Base-by-base conservation (phyloP, 2,329 filamentous ascomycete species). In the Ophiostoma angusticollis region DNA sequence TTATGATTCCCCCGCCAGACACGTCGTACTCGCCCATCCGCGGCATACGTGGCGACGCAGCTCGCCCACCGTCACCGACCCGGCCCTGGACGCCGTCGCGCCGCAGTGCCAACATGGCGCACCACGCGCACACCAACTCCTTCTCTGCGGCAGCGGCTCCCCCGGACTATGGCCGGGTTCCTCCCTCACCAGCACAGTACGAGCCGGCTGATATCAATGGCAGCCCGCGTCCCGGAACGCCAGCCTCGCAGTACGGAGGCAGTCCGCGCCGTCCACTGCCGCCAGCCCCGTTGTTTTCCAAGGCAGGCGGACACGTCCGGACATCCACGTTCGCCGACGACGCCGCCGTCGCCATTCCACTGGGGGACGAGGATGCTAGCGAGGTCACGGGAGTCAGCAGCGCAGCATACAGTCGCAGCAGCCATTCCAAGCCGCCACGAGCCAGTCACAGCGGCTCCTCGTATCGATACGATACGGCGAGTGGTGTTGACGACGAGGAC, bases 161-260 rank as follows among this genome's bases (percentile, higher is more conserved):
- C 23, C n/a, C n/a, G n/a, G 83, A 87, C 44, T 84, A 82, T 58
- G 59, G 70, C 21, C 72, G 83, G 3, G 37, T 45, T 37, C 74
- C 83, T 3, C 74, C 83, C 1, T 74, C 78, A 1, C 77, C 68
- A 47, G 64, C 80, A 18, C 70, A 77, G 4, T 96, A 91, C 58
- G 91, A 96, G 58, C 84, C 86, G 0, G 70, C 79, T 17, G 87
- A 95, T 50, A 61, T 96, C 43, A 89, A 96, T 52, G 91, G 91
- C 35, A 87, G 76, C 45, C 87, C 91, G 6, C 68, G 91, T 42
- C 89, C 91, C 2, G 89, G 89, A 5, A 95, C 89, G 0, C 86
- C 89, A 2, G 86, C 86, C 1, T 89, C 85, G 2, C 72, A 78
- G 55, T 95, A 96, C 56, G 83, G 86, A 16, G 83, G 86, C 4